phyloP scores from a whole-genome alignment of 768 basidiomycete species.

The Mycena crocata region DNA sequence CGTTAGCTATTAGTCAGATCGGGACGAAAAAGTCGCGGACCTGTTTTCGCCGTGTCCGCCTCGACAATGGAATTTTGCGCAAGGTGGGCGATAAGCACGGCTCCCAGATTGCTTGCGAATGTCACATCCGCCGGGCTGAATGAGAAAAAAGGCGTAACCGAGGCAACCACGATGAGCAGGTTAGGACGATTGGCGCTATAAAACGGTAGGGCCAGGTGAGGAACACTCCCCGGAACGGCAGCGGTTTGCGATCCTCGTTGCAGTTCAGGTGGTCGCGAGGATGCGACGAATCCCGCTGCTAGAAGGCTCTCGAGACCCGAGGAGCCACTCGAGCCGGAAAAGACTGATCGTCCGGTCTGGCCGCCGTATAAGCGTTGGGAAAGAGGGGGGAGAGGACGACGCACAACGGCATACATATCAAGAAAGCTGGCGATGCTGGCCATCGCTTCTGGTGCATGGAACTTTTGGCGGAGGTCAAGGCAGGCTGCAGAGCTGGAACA shows the following conservation, averaged over 20 bases:
- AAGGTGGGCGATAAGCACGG: constrained; percentile 15
- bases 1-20: neutral
- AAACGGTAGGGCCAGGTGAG: constrained; percentile 22
- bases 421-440: constrained; percentile 8
- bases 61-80: constrained; percentile 20
- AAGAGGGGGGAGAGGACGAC: neutral
- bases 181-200: constrained; percentile 18
- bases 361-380: neutral
- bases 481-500: neutral
- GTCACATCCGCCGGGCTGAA: constrained; percentile 19
- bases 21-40: neutral
- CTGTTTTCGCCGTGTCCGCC: constrained; percentile 26
- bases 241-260: neutral
- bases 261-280: neutral
- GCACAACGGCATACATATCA: constrained; percentile 1
- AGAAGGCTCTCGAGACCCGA: constrained; percentile 13
- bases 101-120: constrained; percentile 20
- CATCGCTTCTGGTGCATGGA: constrained; percentile 12
- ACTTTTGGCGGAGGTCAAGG: neutral
- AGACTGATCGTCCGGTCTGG: constrained; percentile 16
- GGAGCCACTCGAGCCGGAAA: neutral
- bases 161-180: constrained; percentile 21
- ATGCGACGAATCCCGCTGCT: neutral
- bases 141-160: neutral
- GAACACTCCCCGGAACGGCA: neutral